Conservation (phyloP, 2,329 filamentous ascomycete species). For the Neofusicoccum sp. region DNA sequence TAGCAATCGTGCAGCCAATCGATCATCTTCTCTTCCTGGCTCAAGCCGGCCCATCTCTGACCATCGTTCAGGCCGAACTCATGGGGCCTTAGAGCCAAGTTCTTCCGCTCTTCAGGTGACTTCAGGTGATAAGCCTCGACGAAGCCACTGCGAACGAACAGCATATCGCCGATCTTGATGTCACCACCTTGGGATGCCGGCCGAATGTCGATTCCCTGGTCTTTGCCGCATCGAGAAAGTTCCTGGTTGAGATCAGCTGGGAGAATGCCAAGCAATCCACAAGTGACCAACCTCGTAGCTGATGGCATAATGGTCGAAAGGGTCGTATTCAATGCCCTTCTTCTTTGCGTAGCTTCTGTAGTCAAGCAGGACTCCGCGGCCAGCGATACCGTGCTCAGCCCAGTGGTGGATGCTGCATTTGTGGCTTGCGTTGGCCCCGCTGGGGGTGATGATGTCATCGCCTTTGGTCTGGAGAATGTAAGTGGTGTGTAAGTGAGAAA, state of each 20-base stretch:
- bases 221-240: constrained; percentile 57
- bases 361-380: constrained; percentile 45
- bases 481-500: background rate
- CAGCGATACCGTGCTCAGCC: constrained; percentile 46
- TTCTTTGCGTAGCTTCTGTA: constrained; percentile 43
- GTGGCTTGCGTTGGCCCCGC: constrained; percentile 39
- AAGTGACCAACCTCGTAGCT: constrained; percentile 30
- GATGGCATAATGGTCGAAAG: constrained; percentile 43
- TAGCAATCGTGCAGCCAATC: constrained; percentile 69
- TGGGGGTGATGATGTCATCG: constrained; percentile 40
- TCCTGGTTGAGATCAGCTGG: constrained; percentile 22
- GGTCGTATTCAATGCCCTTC: constrained; percentile 43
- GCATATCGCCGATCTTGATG: constrained; percentile 49
- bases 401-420: constrained; percentile 48
- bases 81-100: constrained; percentile 44
- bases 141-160: constrained; percentile 58
- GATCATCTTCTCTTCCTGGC: constrained; percentile 55
- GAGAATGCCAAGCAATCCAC: background rate
- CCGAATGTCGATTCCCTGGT: constrained; percentile 62
- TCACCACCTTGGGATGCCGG: constrained; percentile 54
- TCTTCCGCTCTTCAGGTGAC: constrained; percentile 32
- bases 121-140: constrained; percentile 57
- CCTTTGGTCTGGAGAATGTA: constrained; percentile 27
- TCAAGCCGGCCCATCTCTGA: constrained; percentile 49
- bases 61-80: constrained; percentile 42